These are phyloP conservation scores for Pistacia integerrima DNA, from an alignment of 345 rosid species.

Conservation along the genomic window DNA sequence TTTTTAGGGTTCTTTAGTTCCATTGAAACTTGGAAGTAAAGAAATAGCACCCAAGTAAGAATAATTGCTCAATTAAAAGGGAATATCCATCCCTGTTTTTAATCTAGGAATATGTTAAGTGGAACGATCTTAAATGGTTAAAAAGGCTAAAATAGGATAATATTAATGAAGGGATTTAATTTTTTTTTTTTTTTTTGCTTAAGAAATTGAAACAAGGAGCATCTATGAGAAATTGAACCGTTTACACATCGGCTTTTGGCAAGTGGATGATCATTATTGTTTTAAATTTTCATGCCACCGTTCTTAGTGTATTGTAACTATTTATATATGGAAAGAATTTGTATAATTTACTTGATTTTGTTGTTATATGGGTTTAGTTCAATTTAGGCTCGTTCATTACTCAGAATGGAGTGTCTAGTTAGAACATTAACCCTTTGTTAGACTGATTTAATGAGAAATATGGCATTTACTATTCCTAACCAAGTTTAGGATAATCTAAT, in stretches of 20 bases:
- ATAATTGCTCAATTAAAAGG: neutral
- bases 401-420: neutral
- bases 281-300: neutral
- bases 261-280: neutral
- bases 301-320: neutral
- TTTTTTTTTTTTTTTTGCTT: too few relatives aligned
- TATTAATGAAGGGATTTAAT: neutral
- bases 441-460: neutral
- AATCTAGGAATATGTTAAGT: neutral
- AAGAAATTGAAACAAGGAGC: neutral
- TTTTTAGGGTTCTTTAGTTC: neutral
- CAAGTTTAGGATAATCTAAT: neutral
- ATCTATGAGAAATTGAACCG: neutral
- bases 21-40: neutral
- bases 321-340: neutral
- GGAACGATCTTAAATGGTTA: neutral
- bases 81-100: neutral
- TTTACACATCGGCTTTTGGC: neutral
- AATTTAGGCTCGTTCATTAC: neutral
- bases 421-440: neutral
- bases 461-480: neutral
- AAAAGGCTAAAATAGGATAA: neutral
- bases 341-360: neutral
- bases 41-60: neutral
- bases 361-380: neutral